Evolutionary conservation across 805 yeast species (phyloP), one percentile per base, ranked within the genome.

Genomic region (Teunomyces tritomae): DNA sequence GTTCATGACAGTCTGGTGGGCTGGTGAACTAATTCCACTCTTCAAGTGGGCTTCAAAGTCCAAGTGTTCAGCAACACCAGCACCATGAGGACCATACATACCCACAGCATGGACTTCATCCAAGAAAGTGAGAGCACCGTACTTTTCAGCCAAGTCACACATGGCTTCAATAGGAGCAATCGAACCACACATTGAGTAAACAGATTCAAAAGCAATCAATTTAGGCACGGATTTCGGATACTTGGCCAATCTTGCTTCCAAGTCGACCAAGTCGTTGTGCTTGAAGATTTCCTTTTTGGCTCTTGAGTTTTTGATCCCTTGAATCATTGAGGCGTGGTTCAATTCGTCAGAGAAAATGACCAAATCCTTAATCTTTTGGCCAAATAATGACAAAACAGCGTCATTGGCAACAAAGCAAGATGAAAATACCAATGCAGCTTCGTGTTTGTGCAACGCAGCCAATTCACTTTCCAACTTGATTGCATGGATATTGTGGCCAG

Each of bases 31-130:
- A 56, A 82, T 72, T 55, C 94, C 94, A 11, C 83, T 67, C 49
- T 73, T 64, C 62, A 88, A 80, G 64, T 92, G 96, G 47, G 84
- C 83, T 41, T 88, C 88, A 58, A 90, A 94, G 70, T 94, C 89
- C 60, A 87, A 76, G 67, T 94, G 99, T 70, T 94, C 99, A 42
- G 98, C 97, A 47, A 94, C 98, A 73, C 99, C 99, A 29, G 97
- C 99, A 64, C 99, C 99, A 61, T 88, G 96, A 50, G 99, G 98
- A 60, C 99, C 99, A 65, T 94, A 94, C 85, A 94, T 80, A 47
- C 99, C 99, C 41, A 94, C 98, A 30, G 99, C 98, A 63, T 94
- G 99, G 33, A 94, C 99, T 70, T 94, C 99, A 67, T 94, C 99
- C 66, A 94, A 76, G 70, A 94, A 94, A 28, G 99, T 94, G 59